These are phyloP conservation scores for Asterionellopsis glacialis DNA, from an alignment of 108 stramenopile genomes.

Conservation along the genomic window DNA sequence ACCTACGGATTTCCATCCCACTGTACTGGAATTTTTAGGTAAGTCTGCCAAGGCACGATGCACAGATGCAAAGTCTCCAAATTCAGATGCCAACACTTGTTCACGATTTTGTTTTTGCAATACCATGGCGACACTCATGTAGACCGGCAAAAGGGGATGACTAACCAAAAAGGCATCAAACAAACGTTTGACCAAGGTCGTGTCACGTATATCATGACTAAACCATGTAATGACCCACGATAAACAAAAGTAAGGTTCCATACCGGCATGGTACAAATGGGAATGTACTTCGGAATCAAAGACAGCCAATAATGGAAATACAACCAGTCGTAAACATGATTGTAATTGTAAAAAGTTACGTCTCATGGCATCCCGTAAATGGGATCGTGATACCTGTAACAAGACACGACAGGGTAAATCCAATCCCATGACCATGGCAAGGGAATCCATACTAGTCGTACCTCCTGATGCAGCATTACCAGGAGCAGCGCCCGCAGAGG, in stretches of 20 bases:
- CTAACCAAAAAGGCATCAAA: constrained; percentile 85
- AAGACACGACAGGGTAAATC: constrained; percentile 63
- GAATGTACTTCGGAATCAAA: constrained; percentile 70
- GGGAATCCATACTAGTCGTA: neutral
- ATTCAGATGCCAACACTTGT: constrained; percentile 65
- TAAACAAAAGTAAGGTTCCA: constrained; percentile 90
- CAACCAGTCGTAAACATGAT: constrained; percentile 46
- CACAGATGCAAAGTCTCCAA: constrained; percentile 82
- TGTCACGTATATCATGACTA: constrained; percentile 86
- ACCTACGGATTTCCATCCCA: constrained; percentile 59
- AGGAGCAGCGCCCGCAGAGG: too few relatives aligned
- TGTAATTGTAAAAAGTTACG: constrained; percentile 55
- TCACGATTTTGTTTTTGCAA: constrained; percentile 70
- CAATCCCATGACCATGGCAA: constrained; percentile 35
- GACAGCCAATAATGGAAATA: constrained; percentile 59
- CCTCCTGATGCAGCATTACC: neutral
- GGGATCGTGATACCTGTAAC: constrained; percentile 51
- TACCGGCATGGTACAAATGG: constrained; percentile 64
- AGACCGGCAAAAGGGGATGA: constrained; percentile 78
- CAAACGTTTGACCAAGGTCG: constrained; percentile 71
- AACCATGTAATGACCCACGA: constrained; percentile 93
- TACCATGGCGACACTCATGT: constrained; percentile 83
- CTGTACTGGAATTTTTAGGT: constrained; percentile 70
- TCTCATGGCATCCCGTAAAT: constrained; percentile 60
- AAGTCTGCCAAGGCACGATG: constrained; percentile 71